Conservation (phyloP, 805 yeast genomes). For the Jamesozyma hellenica region DNA sequence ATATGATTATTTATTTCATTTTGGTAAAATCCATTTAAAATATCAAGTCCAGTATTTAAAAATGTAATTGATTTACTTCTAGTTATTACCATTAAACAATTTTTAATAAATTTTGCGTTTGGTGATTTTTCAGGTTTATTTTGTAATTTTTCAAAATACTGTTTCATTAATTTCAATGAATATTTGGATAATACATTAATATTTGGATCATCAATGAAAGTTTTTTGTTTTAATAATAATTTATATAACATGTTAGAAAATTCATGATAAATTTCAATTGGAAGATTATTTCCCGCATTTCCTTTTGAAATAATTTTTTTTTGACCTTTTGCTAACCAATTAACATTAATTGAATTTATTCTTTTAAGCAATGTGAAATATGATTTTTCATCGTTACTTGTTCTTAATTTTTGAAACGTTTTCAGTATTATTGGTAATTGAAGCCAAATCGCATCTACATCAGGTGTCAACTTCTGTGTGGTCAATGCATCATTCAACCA, state of each 20-base stretch:
- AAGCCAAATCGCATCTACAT: neutral
- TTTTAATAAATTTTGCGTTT: slow-evolving; percentile 10
- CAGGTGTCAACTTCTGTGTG: neutral
- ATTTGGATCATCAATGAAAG: neutral
- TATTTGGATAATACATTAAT: slow-evolving; percentile 14
- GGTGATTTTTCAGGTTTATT: neutral
- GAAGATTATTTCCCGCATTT: slow-evolving; percentile 6
- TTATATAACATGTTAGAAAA: slow-evolving; percentile 19
- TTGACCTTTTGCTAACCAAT: slow-evolving; percentile 17
- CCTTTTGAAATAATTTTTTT: slow-evolving; percentile 1
- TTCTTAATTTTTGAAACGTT: slow-evolving; percentile 18
- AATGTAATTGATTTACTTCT: slow-evolving; percentile 13
- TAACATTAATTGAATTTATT: slow-evolving; percentile 12
- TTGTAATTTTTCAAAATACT: slow-evolving; percentile 4
- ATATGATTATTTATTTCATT: neutral
- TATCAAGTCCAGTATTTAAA: slow-evolving; percentile 2
- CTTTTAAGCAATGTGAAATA: slow-evolving; percentile 19
- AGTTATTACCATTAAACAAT: slow-evolving; percentile 9
- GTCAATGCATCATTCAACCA: slow-evolving; percentile 16
- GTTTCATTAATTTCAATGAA: slow-evolving; percentile 11
- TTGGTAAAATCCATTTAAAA: slow-evolving; percentile 2
- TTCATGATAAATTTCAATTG: slow-evolving; percentile 22
- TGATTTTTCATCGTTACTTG: slow-evolving; percentile 7
- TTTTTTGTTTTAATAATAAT: slow-evolving; percentile 5
- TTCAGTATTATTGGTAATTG: slow-evolving; percentile 12